Conservation (phyloP, 371 early-diverging fungal genomes). For the Mucor velutinosus region DNA sequence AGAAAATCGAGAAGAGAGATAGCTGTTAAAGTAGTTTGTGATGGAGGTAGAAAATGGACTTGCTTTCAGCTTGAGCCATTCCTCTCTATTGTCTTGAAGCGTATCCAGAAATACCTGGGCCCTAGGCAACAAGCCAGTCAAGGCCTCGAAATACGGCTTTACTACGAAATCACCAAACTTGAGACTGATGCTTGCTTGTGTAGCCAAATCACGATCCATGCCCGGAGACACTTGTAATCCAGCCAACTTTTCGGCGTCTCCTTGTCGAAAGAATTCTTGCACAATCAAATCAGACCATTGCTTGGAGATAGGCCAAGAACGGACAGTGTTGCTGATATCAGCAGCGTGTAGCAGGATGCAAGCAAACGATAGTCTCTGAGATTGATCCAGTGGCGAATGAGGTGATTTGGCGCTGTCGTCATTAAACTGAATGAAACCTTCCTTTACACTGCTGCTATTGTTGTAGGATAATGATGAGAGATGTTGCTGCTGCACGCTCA, state of each 20-base stretch:
- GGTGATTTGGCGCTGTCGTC: neutral
- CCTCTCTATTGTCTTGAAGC: slow-evolving; percentile 39
- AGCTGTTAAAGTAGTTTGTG: slow-evolving; percentile 8
- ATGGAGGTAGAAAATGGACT: slow-evolving; percentile 24
- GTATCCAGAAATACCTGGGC: slow-evolving; percentile 35
- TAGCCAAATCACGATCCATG: slow-evolving; percentile 79
- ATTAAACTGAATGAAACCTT: neutral
- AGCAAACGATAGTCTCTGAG: slow-evolving; percentile 56
- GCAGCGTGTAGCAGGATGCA: slow-evolving; percentile 81
- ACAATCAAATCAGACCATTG: slow-evolving; percentile 89
- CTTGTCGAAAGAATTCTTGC: slow-evolving; percentile 86
- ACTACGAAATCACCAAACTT: slow-evolving; percentile 86
- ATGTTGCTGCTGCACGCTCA: neutral
- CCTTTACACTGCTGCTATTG: neutral
- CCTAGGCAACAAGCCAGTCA: slow-evolving; percentile 69
- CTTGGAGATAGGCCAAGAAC: slow-evolving; percentile 82
- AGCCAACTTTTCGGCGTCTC: slow-evolving; percentile 78
- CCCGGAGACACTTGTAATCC: slow-evolving; percentile 82
- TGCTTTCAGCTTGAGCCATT: slow-evolving; percentile 39
- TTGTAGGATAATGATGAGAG: neutral
- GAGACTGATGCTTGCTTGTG: slow-evolving; percentile 77
- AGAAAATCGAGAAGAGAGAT: neutral
- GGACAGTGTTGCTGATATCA: slow-evolving; percentile 87
- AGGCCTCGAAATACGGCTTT: slow-evolving; percentile 76
- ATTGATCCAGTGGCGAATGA: neutral